A percentile compares a stretch with the other conserved stretches of the same genome.
Evolutionary conservation across 345 rosid species (phyloP).

Genomic region (Populus nigra): DNA sequence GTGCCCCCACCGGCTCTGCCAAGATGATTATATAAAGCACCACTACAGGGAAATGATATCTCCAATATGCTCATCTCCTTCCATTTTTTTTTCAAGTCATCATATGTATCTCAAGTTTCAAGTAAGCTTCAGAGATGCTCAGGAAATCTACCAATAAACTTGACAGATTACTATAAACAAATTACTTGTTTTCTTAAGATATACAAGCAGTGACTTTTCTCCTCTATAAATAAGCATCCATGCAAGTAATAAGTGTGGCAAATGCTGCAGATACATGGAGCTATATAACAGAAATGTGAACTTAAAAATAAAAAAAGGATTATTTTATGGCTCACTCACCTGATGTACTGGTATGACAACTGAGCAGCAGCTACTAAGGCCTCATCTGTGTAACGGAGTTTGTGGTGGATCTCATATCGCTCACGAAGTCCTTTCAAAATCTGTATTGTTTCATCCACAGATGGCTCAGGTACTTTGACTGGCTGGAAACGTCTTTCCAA

Average conservation of each 20-base stretch:
- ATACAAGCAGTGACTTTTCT: background rate
- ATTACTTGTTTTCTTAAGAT: background rate
- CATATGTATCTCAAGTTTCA: background rate
- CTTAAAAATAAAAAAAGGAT: background rate
- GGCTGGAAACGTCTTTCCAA: slow-evolving; percentile 98
- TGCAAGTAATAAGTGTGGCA: background rate
- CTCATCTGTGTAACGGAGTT: slow-evolving; percentile 93
- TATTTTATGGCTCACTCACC: slow-evolving; percentile 35
- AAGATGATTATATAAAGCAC: background rate
- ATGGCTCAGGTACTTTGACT: slow-evolving; percentile 95
- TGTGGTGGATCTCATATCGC: slow-evolving; percentile 97
- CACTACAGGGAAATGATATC: background rate
- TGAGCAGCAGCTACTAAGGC: slow-evolving; percentile 85
- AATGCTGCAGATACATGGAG: background rate
- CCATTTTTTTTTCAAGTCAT: background rate
- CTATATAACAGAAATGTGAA: background rate
- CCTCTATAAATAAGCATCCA: background rate
- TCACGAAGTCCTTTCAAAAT: slow-evolving; percentile 92
- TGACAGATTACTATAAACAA: background rate
- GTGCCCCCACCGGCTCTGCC: background rate
- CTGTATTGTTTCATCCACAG: slow-evolving; percentile 90
- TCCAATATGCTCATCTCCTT: background rate
- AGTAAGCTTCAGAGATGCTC: background rate
- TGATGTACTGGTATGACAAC: slow-evolving; percentile 93
- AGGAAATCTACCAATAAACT: background rate